phyloP scores from a whole-genome alignment of 345 rosid genomes.

The Aegle marmelos region DNA sequence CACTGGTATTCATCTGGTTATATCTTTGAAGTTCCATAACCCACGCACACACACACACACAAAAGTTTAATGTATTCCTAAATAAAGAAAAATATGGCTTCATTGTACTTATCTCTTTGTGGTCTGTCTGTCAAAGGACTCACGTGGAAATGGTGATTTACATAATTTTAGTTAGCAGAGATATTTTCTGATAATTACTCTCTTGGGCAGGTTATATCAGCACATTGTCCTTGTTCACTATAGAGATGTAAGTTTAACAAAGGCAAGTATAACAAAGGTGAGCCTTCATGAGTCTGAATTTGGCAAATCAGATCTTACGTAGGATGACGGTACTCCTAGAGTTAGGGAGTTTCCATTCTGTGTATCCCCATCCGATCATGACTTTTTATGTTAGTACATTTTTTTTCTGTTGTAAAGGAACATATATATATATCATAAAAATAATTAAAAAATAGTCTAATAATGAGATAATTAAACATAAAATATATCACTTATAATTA shows the following conservation, averaged over 20 bases:
- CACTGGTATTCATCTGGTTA: not conserved
- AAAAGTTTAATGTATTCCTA: not conserved
- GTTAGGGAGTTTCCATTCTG: too few species aligned
- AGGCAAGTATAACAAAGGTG: slow-evolving; percentile 21
- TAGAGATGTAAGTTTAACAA: slow-evolving; percentile 53
- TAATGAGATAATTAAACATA: too few species aligned
- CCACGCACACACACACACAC: too few species aligned
- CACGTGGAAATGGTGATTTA: not conserved
- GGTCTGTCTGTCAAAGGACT: not conserved
- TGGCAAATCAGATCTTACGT: not conserved
- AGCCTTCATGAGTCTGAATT: slow-evolving; percentile 15
- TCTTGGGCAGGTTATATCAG: slow-evolving; percentile 63
- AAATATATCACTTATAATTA: too few species aligned
- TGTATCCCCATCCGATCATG: too few species aligned
- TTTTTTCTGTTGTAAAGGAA: too few species aligned
- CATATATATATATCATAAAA: too few species aligned
- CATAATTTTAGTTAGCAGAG: not conserved
- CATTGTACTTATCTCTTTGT: not conserved
- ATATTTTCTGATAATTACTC: slow-evolving; percentile 11
- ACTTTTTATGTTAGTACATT: too few species aligned
- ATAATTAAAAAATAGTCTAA: too few species aligned
- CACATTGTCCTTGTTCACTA: slow-evolving; percentile 95
- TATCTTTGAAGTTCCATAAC: not conserved
- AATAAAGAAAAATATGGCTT: not conserved
- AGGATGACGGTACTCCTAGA: not conserved